phyloP scores from a whole-genome alignment of 2,329 filamentous ascomycete species.

The Hortaea werneckii region DNA sequence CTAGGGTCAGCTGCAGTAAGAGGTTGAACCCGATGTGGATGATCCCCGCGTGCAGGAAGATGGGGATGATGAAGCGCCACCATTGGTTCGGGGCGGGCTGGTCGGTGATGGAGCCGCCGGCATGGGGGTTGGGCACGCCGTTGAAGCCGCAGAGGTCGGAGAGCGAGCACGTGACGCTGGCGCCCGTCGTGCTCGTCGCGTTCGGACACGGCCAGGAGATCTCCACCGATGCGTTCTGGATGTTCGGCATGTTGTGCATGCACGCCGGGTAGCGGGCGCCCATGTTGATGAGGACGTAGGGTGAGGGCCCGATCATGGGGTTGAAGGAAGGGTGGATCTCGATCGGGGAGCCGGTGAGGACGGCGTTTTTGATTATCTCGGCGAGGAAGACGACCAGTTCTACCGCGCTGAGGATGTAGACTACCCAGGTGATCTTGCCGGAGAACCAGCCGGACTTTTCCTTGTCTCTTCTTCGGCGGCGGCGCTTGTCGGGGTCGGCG shows the following conservation, averaged over 20 bases:
- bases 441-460: conserved; percentile 42
- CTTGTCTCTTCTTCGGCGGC: conserved; percentile 12
- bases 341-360: conserved; percentile 68
- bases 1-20: conserved; percentile 79
- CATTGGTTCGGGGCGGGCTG: conserved; percentile 73
- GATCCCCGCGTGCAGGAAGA: conserved; percentile 88
- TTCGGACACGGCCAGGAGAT: conserved; percentile 74
- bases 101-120: conserved; percentile 41
- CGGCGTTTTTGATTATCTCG: conserved; percentile 71
- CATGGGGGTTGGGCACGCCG: conserved; percentile 58
- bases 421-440: conserved; percentile 62
- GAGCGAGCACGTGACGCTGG: conserved; percentile 56
- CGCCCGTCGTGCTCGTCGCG: conserved; percentile 49
- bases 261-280: conserved; percentile 85
- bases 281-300: conserved; percentile 90
- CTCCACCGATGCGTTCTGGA: conserved; percentile 40
- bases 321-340: conserved; percentile 80
- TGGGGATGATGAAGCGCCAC: conserved; percentile 91
- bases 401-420: conserved; percentile 65
- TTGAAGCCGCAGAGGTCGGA: conserved; percentile 75
- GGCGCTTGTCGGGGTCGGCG: conserved; percentile 17
- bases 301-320: conserved; percentile 91
- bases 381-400: conserved; percentile 82
- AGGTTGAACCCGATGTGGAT: conserved; percentile 96
- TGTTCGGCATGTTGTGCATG: conserved; percentile 71